phyloP scores from a whole-genome alignment of 2,329 filamentous ascomycete species.

The Fusarium verticillioides region DNA sequence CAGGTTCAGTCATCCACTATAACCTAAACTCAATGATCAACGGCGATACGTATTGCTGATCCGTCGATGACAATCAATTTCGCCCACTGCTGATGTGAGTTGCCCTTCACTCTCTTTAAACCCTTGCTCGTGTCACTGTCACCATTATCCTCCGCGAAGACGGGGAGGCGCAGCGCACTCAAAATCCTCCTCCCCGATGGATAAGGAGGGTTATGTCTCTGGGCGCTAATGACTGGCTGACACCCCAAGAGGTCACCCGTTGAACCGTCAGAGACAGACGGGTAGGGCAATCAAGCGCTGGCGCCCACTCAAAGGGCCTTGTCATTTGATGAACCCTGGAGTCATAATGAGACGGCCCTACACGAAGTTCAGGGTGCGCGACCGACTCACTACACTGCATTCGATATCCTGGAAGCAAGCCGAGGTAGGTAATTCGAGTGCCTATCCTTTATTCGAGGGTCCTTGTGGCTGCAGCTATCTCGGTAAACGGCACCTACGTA shows the following conservation, averaged over 20 bases:
- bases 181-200: neutral
- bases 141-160: neutral
- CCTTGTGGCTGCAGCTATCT: conserved; percentile 1
- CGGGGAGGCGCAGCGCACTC: neutral
- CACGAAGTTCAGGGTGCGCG: neutral
- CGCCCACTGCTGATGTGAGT: neutral
- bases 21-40: conserved; percentile 12
- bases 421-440: conserved; percentile 10
- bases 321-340: neutral
- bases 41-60: conserved; percentile 11
- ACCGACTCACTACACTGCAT: conserved; percentile 5
- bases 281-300: conserved; percentile 14
- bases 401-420: neutral
- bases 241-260: conserved; percentile 10
- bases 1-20: conserved; percentile 4
- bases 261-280: conserved; percentile 6
- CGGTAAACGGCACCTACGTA: conserved; percentile 13
- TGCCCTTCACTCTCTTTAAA: neutral
- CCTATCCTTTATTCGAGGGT: conserved; percentile 9
- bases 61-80: conserved; percentile 22
- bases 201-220: conserved; percentile 17
- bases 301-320: conserved; percentile 2
- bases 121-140: neutral
- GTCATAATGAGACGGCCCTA: neutral
- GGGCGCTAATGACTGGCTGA: conserved; percentile 12